Conservation (phyloP, 225 moss, liverwort and hornwort genomes). For the Physcomitrium patens region DNA sequence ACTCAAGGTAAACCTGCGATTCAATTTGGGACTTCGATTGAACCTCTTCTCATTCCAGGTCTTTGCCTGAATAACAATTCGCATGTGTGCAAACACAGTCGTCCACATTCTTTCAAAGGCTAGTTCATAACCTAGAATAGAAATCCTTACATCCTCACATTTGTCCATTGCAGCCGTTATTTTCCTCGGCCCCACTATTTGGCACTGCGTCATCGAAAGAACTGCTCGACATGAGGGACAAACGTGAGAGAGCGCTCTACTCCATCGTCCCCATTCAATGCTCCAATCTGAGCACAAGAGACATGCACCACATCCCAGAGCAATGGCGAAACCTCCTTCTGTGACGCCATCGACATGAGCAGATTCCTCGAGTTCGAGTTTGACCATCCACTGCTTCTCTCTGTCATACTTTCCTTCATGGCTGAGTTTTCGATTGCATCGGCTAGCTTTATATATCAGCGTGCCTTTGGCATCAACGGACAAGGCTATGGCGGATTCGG, state of each 20-base stretch:
- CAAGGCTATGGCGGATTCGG: not conserved
- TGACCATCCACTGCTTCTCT: not conserved
- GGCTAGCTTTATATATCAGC: not conserved
- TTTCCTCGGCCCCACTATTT: constrained; percentile 79
- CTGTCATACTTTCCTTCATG: not conserved
- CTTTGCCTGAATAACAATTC: not conserved
- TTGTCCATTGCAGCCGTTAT: constrained; percentile 59
- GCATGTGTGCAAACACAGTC: too few species aligned
- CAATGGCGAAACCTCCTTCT: constrained; percentile 88
- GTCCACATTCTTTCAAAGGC: too few species aligned
- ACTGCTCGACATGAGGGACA: constrained; percentile 80
- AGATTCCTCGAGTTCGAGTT: constrained; percentile 87
- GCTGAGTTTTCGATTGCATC: not conserved
- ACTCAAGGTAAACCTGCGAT: constrained; percentile 52
- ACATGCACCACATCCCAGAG: constrained; percentile 89
- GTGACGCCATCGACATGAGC: constrained; percentile 91
- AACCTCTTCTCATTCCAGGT: constrained; percentile 84
- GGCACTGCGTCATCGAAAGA: constrained; percentile 88
- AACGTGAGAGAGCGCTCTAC: constrained; percentile 69
- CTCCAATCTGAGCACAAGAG: constrained; percentile 77
- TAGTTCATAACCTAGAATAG: too few species aligned
- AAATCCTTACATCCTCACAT: too few species aligned
- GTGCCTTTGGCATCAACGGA: not conserved
- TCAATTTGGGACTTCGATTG: constrained; percentile 88
- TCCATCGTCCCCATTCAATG: constrained; percentile 83